A percentile compares a stretch with the other conserved stretches of the same genome.
phyloP scores from a whole-genome alignment of 2,329 filamentous ascomycete genomes.

The Diaporthe caulivora region DNA sequence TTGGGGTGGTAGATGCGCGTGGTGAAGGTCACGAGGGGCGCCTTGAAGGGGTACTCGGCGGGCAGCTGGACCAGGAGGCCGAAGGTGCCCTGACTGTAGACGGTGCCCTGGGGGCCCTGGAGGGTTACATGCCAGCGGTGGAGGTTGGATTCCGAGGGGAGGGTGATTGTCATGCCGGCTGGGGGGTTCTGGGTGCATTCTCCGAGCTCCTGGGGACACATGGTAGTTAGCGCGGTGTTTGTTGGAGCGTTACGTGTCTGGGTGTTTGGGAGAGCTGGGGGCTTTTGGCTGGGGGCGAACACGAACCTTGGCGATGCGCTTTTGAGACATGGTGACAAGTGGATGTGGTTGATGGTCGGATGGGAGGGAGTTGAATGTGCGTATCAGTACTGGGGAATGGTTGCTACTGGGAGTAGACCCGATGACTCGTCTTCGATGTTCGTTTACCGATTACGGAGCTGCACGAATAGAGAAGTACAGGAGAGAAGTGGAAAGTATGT shows the following conservation, averaged over 20 bases:
- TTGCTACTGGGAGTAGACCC: background rate
- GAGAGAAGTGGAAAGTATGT: background rate
- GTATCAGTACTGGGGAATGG: background rate
- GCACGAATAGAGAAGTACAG: background rate
- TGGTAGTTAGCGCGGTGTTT: background rate
- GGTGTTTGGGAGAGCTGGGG: background rate
- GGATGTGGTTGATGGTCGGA: background rate
- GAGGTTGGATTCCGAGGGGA: slow-evolving; percentile 61
- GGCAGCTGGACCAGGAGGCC: slow-evolving; percentile 80
- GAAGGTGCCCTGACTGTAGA: slow-evolving; percentile 76
- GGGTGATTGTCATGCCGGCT: slow-evolving; percentile 59
- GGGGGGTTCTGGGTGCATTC: slow-evolving; percentile 64
- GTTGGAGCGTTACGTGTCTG: background rate
- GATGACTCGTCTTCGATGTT: background rate
- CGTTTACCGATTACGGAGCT: background rate
- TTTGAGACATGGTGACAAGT: slow-evolving; percentile 27
- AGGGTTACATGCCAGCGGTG: slow-evolving; percentile 66
- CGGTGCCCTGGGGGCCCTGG: slow-evolving; percentile 56
- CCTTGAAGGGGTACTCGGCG: slow-evolving; percentile 89
- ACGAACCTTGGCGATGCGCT: slow-evolving; percentile 31
- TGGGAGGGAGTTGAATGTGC: background rate
- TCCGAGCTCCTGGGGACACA: slow-evolving; percentile 60
- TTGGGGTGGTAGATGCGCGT: slow-evolving; percentile 98
- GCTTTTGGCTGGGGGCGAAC: no score
- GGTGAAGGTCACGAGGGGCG: slow-evolving; percentile 81